A percentile compares a stretch with the other conserved stretches of the same genome.
Conservation (phyloP, 2,329 filamentous ascomycete genomes). For the Botryotinia globosa region DNA sequence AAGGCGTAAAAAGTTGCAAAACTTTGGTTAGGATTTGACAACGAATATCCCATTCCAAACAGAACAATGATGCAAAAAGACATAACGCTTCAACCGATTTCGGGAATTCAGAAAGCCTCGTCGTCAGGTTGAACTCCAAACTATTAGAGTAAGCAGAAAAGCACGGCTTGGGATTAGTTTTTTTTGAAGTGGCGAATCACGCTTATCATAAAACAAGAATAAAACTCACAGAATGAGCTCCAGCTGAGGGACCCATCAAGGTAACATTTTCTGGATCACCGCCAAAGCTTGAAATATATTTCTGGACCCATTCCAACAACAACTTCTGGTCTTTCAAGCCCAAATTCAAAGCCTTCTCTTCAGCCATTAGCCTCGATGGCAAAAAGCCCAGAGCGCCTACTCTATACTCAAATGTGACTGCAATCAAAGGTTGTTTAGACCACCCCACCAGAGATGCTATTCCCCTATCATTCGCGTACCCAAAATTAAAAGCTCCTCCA, state of each 20-base stretch:
- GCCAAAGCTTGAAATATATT: constrained; percentile 59
- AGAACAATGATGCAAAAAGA: not conserved
- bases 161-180: not conserved
- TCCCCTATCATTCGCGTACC: constrained; percentile 40
- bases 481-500: constrained; percentile 60
- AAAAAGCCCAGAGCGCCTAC: constrained; percentile 69
- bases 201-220: not conserved
- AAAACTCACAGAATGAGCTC: constrained; percentile 55
- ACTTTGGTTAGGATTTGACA: not conserved
- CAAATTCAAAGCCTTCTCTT: constrained; percentile 58
- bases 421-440: constrained; percentile 51
- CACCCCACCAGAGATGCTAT: constrained; percentile 61
- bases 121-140: not conserved
- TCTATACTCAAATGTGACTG: constrained; percentile 59
- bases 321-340: constrained; percentile 62
- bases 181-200: not conserved
- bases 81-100: not conserved
- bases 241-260: constrained; percentile 59
- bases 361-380: constrained; percentile 52
- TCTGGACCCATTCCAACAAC: constrained; percentile 57
- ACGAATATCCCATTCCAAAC: not conserved
- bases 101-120: not conserved
- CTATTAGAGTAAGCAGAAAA: not conserved
- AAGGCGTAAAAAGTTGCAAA: no score
- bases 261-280: constrained; percentile 58